Evolutionary conservation across 2,329 filamentous ascomycete genomes (phyloP), one percentile per base, ranked within the genome.

Genomic region (Fusarium praegraminearum): DNA sequence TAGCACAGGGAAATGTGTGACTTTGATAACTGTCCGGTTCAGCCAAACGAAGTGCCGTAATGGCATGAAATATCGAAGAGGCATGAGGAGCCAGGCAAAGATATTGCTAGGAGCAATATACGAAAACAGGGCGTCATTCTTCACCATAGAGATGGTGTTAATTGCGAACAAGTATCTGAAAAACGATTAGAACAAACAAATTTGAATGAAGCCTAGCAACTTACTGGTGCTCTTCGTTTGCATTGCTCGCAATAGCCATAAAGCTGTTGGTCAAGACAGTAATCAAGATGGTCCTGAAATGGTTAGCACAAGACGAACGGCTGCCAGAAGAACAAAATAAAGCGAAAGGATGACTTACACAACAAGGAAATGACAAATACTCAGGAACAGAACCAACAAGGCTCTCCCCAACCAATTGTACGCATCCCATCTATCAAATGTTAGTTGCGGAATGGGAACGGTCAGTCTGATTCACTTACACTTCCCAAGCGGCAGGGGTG

Each of bases 111-210:
- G 95, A 2, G 95, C 92, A 65, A 98, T 88, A 77, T 98, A 98
- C 5, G 93, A 97, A 83, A 98, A 98, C 0, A 98, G 83, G 0
- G 94, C 92, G 78, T 98, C 95, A n/a, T 96, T 97, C 79, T 98
- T 98, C 70, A 98, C 95, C 93, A 97, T 97, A 7, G 93, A 97
- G 51, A 98, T 97, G 7, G 95, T 97, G 77, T 98, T 98, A 78
- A 98, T 94, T 0, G 95, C 95, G 76, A 98, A 98, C 4, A 98
- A 81, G 77, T 97, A 98, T 62, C 85, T 87, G 65, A 38, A 56
- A 33, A 33, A 12, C 2, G 20, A 51, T 76, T 35, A 73, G 65
- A 44, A 36, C 30, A 22, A 28, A 2, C 15, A 10, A 30, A 30
- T 8, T 12, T 7, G 1, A n/a, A 8, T 1, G 7, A 24, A 20